Evolutionary conservation across 1,284 basidiomycete genomes (phyloP), one percentile per base, ranked within the genome.

Genomic region (Phenoliferia sp.): DNA sequence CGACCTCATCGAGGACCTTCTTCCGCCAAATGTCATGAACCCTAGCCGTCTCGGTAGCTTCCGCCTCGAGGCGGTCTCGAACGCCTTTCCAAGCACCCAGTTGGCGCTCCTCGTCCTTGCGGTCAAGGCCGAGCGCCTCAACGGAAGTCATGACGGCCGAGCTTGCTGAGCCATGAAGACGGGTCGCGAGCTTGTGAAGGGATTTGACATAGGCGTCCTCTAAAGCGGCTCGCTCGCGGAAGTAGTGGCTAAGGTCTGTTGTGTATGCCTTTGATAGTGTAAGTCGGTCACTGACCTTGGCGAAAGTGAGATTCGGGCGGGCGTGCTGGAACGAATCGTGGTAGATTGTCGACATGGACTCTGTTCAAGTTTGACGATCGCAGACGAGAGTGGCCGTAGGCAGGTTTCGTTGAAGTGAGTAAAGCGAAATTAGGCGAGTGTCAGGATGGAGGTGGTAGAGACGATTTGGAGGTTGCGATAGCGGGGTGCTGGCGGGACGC

Each of bases 151-250:
- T 64, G 59, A 72, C 59, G 26, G 57, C n/a, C 28, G 62, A 62
- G 52, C 62, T 66, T 4, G 29, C 68, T 19, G 74, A 74, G 6
- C 69, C 68, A 75, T 80, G 77, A 59, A 80, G 76, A 26, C 79
- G 75, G 63, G 78, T 75, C 1, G 78, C 73, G 35, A 84, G 74
- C 74, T 83, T 83, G n/a, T 78, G 73, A 28, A 85, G 78, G 29
- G 79, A 75, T 34, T 80, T 79, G n/a, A 81, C 78, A 70, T 84
- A 84, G 35, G 76, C 71, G 22, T 79, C 76, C 66, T 85, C 83
- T 54, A 82, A 79, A 3, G 75, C 74, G 0, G 80, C 77, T 29
- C 83, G 78, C 55, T 83, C 83, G 44, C 79, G 79, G 76, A 80
- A 82, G 66, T 83, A 79, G 62, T 83, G 80, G 32, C 82, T 80